Evolutionary conservation across 805 yeast species (phyloP), one percentile per base, ranked within the genome.

Genomic region (Zygosaccharomyces siamensis): DNA sequence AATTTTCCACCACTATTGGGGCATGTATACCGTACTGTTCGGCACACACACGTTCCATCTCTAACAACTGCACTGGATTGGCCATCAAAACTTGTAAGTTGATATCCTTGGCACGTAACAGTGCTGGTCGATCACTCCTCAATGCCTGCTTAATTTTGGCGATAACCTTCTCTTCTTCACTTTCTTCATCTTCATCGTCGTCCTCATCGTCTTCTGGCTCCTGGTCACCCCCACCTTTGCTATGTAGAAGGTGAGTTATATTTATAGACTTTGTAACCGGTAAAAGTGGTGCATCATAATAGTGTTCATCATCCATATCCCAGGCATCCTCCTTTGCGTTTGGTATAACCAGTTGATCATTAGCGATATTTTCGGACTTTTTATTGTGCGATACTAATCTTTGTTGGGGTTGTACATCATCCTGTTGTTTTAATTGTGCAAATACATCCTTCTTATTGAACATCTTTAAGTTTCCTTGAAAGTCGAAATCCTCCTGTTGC

Each of bases 401-500:
- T 38, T 78, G 73, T 11, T 74, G 71, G 1, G 84, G 83, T 35
- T 75, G 79, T 14, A 80, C 73, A 16, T 72, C 75, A 61, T 89
- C 97, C 46, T 73, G 69, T 52, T 74, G 74, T 44, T 80, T 80
- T 59, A 90, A 76, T 61, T 88, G 89, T 43, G 84, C 86, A 65
- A 90, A 85, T 3, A 89, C 92, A 5, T 82, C 74, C 50, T 75
- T 72, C 65, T 90, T 90, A 65, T 90, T 93, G 60, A 90, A 90
- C 72, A 82, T 80, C 21, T 83, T 83, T 53, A 90, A 73, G 61
- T 86, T 87, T 11, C 87, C 83, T 47, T 80, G 87, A 66, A 90
- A 90, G 64, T 90, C 97, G 67, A 90, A 90, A 54, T 89, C 97
- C 20, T 72, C 75, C 47, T 74, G 63, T 16, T 67, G 53, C 55